Evolutionary conservation across 441 rosid species (phyloP).

Genomic region (Populus hybrid): DNA sequence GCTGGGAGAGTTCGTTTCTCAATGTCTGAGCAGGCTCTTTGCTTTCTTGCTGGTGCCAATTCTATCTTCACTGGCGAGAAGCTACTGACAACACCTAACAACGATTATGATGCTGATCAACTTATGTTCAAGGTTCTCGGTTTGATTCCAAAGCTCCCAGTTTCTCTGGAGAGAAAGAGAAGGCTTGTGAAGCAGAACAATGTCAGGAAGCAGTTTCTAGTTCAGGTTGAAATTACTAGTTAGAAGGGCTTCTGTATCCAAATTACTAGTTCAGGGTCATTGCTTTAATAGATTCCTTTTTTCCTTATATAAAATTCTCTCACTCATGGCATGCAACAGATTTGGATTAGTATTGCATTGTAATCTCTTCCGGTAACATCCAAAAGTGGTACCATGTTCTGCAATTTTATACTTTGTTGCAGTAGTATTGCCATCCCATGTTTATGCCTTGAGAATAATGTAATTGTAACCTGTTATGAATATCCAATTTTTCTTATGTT

Average conservation of each 20-base stretch:
- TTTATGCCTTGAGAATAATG: no score
- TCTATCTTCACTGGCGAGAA: constrained; percentile 96
- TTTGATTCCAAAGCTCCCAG: constrained; percentile 82
- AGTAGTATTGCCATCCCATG: no score
- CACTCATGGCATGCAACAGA: no score
- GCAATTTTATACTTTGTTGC: no score
- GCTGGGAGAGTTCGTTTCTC: constrained; percentile 96
- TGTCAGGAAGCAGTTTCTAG: constrained; percentile 54
- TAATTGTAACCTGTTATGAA: no score
- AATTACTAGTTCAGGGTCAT: background rate
- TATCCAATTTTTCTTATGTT: no score
- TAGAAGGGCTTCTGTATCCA: background rate
- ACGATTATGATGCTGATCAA: constrained; percentile 82
- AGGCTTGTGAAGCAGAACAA: constrained; percentile 30
- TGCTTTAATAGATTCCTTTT: background rate
- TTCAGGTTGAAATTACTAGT: constrained; percentile 30
- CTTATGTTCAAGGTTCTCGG: constrained; percentile 94
- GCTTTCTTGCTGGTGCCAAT: constrained; percentile 96
- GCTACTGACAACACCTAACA: constrained; percentile 94
- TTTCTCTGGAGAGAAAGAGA: constrained; percentile 48
- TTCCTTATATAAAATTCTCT: no score
- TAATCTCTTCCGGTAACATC: no score
- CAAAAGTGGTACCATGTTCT: no score
- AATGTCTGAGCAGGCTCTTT: constrained; percentile 81
- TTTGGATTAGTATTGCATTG: background rate